A percentile compares a stretch with the other conserved stretches of the same genome.
phyloP scores from a whole-genome alignment of 371 early-diverging fungal genomes.

The Thermomucor indicae-seudaticae region DNA sequence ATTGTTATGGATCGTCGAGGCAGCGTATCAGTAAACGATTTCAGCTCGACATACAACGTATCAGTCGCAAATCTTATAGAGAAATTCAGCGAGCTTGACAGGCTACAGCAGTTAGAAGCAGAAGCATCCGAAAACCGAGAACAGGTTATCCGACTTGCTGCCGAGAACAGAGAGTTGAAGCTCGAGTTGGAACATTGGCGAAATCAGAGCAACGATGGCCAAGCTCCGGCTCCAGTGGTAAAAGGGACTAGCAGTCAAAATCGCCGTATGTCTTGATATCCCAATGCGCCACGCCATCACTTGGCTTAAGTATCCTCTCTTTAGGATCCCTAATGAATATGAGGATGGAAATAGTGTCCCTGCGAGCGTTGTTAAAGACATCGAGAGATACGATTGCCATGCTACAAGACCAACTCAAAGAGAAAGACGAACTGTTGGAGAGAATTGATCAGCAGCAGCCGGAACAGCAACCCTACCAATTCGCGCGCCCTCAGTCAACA shows the following conservation, averaged over 20 bases:
- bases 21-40: slow-evolving; percentile 43
- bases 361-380: slow-evolving; percentile 32
- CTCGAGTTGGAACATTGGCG: slow-evolving; percentile 17
- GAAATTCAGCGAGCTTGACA: slow-evolving; percentile 76
- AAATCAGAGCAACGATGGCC: background rate
- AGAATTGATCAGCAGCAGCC: no score
- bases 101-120: slow-evolving; percentile 50
- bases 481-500: slow-evolving; percentile 2
- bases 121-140: slow-evolving; percentile 37
- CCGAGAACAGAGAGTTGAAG: slow-evolving; percentile 39
- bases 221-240: no score
- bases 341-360: slow-evolving; percentile 33
- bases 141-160: slow-evolving; percentile 21
- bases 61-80: slow-evolving; percentile 57
- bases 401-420: slow-evolving; percentile 29
- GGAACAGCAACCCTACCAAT: no score
- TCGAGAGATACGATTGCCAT: slow-evolving; percentile 36
- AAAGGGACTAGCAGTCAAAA: no score
- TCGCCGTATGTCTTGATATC: background rate
- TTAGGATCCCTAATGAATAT: slow-evolving; percentile 19
- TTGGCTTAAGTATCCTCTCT: no score
- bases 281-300: no score
- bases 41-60: slow-evolving; percentile 16
- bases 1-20: slow-evolving; percentile 76
- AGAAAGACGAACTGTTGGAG: slow-evolving; percentile 20